Conservation (phyloP, 2,329 filamentous ascomycete species). For the Verticillium zaregamsianum region DNA sequence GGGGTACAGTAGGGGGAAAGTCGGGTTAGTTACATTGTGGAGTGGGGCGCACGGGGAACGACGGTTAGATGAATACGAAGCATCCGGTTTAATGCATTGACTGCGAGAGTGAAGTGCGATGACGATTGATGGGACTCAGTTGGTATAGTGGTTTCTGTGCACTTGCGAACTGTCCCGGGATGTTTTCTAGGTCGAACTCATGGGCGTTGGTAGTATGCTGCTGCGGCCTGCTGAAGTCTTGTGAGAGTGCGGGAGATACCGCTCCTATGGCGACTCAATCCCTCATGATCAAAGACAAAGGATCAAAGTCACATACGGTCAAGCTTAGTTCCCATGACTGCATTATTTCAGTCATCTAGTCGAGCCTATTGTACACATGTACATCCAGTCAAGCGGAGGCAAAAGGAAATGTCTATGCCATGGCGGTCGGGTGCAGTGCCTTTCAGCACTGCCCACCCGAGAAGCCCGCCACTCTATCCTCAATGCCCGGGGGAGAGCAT, state of each 20-base stretch:
- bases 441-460: conserved; percentile 21
- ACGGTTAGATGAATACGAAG: background rate
- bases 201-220: too few species aligned
- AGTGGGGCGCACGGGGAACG: background rate
- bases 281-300: background rate
- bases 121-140: background rate
- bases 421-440: conserved; percentile 34
- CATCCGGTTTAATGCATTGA: background rate
- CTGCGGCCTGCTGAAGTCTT: too few species aligned
- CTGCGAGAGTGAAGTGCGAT: background rate
- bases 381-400: conserved; percentile 40
- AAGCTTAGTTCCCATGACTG: background rate
- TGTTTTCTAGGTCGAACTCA: background rate
- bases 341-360: conserved; percentile 35
- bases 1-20: background rate
- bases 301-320: background rate
- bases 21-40: background rate
- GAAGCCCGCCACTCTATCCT: background rate
- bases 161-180: background rate
- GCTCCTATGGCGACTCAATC: too few species aligned
- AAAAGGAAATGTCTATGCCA: conserved; percentile 47
- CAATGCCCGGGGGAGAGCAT: background rate
- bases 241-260: too few species aligned
- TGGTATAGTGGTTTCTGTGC: background rate
- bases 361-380: conserved; percentile 51